Conservation (phyloP, 192 early-diverging fungal genomes). For the Backusella macrospora region DNA sequence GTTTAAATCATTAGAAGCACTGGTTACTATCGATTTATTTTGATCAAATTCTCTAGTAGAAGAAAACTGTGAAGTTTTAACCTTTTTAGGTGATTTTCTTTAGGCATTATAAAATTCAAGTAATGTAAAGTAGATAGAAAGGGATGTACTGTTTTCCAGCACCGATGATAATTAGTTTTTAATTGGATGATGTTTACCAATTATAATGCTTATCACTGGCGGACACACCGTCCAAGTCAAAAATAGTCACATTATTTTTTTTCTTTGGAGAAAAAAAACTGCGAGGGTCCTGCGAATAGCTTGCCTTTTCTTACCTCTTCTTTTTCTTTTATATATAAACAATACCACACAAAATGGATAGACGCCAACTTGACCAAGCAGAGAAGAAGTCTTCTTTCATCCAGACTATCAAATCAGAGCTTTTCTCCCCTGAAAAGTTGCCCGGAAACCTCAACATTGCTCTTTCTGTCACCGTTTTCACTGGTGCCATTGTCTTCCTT, state of each 20-base stretch:
- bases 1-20: no score
- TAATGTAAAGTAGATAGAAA: no score
- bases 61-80: no score
- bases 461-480: slow-evolving; percentile 58
- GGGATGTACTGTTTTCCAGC: no score
- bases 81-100: no score
- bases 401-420: slow-evolving; percentile 39
- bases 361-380: slow-evolving; percentile 33
- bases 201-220: not conserved
- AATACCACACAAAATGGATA: slow-evolving; percentile 11
- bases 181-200: not conserved
- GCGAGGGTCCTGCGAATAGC: not conserved
- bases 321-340: not conserved
- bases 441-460: slow-evolving; percentile 57
- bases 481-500: slow-evolving; percentile 57
- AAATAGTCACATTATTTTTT: slow-evolving; percentile 8
- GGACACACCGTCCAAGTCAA: not conserved
- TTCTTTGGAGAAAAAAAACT: not conserved
- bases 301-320: not conserved
- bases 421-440: slow-evolving; percentile 58
- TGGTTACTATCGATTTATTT: no score
- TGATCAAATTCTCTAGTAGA: no score
- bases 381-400: slow-evolving; percentile 23
- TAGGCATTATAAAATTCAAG: no score
- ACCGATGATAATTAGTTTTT: no score